phyloP scores from a whole-genome alignment of 73 alveolate species.

The Tetrahymena malaccensis region DNA sequence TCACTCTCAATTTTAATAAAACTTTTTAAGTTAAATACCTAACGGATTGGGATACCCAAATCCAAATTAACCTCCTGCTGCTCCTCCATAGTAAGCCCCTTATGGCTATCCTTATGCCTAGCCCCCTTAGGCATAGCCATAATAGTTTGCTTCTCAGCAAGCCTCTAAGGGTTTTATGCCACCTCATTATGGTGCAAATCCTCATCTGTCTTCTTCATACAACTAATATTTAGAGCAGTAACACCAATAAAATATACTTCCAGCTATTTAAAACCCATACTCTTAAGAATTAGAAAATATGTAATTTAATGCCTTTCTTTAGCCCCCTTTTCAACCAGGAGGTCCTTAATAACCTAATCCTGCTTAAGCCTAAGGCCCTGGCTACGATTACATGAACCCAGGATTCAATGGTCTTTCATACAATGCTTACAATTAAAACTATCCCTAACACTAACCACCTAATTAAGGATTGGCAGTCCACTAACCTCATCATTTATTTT shows the following conservation, averaged over 20 bases:
- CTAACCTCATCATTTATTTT: background rate
- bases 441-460: background rate
- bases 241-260: background rate
- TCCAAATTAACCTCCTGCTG: background rate
- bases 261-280: background rate
- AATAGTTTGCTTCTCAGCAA: background rate
- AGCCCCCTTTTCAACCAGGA: background rate
- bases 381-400: background rate
- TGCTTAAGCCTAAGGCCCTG: background rate
- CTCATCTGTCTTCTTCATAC: background rate
- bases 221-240: background rate
- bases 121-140: background rate
- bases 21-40: background rate
- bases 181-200: background rate
- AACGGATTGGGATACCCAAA: background rate
- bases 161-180: background rate
- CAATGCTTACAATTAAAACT: background rate
- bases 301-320: background rate
- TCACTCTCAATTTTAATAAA: background rate
- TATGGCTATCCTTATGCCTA: background rate
- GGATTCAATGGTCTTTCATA: background rate
- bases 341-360: background rate
- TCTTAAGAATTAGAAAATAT: background rate
- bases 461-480: background rate
- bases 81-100: background rate